Evolutionary conservation across 192 early-diverging fungal species (phyloP).

Genomic region (Jimgerdemannia flammicorona): DNA sequence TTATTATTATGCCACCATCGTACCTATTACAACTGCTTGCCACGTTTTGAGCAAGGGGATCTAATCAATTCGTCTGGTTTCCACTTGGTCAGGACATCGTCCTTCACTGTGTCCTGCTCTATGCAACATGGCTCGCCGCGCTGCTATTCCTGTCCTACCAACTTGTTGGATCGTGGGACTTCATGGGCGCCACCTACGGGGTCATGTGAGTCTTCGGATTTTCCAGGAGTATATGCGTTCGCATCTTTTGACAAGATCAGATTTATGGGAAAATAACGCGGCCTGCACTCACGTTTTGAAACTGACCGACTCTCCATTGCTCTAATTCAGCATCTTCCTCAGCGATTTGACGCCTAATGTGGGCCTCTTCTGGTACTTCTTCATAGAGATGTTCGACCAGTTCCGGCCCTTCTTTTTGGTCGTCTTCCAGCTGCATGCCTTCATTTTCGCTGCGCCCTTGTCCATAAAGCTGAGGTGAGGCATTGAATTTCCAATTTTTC

Average conservation of each 20-base stretch:
- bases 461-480: slow-evolving; percentile 73
- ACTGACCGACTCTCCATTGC: too few species aligned
- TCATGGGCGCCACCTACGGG: slow-evolving; percentile 64
- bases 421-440: slow-evolving; percentile 92
- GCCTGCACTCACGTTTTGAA: too few species aligned
- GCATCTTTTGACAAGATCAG: too few species aligned
- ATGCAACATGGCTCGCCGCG: slow-evolving; percentile 14
- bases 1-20: neutral
- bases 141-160: slow-evolving; percentile 58
- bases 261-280: too few species aligned
- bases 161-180: slow-evolving; percentile 66
- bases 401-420: slow-evolving; percentile 91
- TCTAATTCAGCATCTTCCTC: slow-evolving; percentile 24
- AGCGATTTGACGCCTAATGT: slow-evolving; percentile 94
- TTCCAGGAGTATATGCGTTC: neutral
- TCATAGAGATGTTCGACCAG: slow-evolving; percentile 99
- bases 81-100: neutral
- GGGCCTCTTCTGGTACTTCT: slow-evolving; percentile 98
- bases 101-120: neutral
- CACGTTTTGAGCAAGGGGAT: too few species aligned
- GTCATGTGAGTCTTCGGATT: slow-evolving; percentile 51
- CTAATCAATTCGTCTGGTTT: neutral
- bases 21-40: neutral
- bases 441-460: slow-evolving; percentile 85
- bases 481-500: neutral